Base-by-base conservation (phyloP, 331 rosid genomes). In the Pyracantha coccinea region DNA sequence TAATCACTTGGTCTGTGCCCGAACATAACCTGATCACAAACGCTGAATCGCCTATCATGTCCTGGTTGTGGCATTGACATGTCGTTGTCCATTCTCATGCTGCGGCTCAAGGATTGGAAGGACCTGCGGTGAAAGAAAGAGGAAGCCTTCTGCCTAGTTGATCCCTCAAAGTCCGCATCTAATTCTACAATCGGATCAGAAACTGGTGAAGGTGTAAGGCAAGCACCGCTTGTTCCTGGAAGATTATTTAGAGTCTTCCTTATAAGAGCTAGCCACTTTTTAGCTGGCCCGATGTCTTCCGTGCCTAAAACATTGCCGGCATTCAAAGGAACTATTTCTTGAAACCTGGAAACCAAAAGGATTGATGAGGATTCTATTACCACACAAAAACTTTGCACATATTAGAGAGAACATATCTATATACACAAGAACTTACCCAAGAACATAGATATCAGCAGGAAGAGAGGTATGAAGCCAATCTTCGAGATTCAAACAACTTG, bases 401-500 rank as follows among this genome's bases (percentile, higher is more conserved):
- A 77, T 53, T 25, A 1, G 21, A 67, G 76, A 28, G 73, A 72
- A 62, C 53, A 60, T 60, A 24, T 60, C 16, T 60, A 12, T 69
- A 75, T 44, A 45, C 74, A 66, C 44, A 59, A 35, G 32, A 21
- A 75, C 69, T 57, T 77, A 95, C 99, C 99, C 99, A 12, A 95
- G 97, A 80, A 92, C 99, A 80, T 95, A 95, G 47, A 95, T 89
- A 79, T 95, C 97, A 9, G 97, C 96, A 3, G 99, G 96, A 13
- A 96, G 96, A 66, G 97, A 95, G 14, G 92, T 81, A 80, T 95
- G 97, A 79, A 95, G 99, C 99, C 99, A 95, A 77, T 95, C 99
- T 88, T 92, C 97, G 7, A 95, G 89, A 82, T 75, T 90, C 84
- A 95, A 77, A 86, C 87, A 71, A 79, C 86, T 83, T 7, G 99